phyloP scores from a whole-genome alignment of 805 yeast species.

The Kuraishia floccosa region DNA sequence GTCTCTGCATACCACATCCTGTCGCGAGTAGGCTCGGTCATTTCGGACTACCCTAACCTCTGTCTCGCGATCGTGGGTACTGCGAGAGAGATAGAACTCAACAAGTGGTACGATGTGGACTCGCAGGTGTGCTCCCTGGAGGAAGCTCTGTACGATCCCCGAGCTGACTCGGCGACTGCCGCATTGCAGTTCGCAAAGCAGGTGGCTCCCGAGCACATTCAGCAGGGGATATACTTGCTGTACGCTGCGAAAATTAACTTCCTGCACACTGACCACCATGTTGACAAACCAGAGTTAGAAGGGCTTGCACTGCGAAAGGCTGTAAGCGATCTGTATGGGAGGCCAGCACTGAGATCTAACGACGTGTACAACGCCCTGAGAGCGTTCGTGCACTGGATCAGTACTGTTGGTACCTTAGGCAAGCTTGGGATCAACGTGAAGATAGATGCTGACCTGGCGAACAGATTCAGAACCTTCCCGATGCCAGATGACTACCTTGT shows the following conservation, averaged over 20 bases:
- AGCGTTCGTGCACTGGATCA: constrained; percentile 45
- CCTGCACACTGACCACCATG: constrained; percentile 44
- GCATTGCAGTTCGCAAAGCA: constrained; percentile 17
- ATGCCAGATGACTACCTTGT: constrained; percentile 26
- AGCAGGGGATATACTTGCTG: constrained; percentile 28
- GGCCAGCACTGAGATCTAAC: constrained; percentile 22
- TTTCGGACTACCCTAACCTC: constrained; percentile 24
- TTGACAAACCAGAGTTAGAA: constrained; percentile 32
- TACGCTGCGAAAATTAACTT: constrained; percentile 38
- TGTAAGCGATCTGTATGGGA: constrained; percentile 27
- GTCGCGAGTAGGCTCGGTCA: constrained; percentile 22
- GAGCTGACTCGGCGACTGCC: constrained; percentile 16
- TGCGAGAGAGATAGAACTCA: constrained; percentile 34
- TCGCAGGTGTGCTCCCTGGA: constrained; percentile 26
- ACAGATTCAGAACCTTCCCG: constrained; percentile 27
- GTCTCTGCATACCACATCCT: constrained; percentile 33
- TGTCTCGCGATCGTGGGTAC: constrained; percentile 37
- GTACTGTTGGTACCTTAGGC: constrained; percentile 33
- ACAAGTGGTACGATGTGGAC: constrained; percentile 37
- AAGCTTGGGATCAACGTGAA: constrained; percentile 25
- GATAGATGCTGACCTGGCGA: constrained; percentile 17
- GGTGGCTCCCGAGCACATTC: constrained; percentile 18
- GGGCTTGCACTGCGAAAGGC: constrained; percentile 29
- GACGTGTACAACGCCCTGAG: constrained; percentile 35
- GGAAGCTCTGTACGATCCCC: constrained; percentile 21